A percentile compares a stretch with the other conserved stretches of the same genome.
phyloP scores from a whole-genome alignment of 2,329 filamentous ascomycete genomes.

The Aspergillus sp. region DNA sequence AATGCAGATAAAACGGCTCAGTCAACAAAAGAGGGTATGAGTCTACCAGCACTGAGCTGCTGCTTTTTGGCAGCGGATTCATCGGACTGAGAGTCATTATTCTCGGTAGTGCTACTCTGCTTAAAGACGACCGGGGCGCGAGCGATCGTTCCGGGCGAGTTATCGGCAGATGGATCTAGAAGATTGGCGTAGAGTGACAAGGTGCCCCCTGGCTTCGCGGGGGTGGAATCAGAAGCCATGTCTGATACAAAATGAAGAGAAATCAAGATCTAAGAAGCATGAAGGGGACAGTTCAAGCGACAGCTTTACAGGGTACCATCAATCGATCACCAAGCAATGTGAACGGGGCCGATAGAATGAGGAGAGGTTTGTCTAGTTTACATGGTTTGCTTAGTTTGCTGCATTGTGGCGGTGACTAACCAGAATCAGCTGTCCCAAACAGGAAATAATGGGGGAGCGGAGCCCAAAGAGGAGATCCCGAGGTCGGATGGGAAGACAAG shows the following conservation, averaged over 20 bases:
- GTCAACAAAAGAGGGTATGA: constrained; percentile 35
- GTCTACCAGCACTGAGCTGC: constrained; percentile 64
- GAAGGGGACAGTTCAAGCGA: background rate
- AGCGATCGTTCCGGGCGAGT: constrained; percentile 66
- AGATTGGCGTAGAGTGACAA: constrained; percentile 85
- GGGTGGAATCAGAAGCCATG: constrained; percentile 36
- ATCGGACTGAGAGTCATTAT: constrained; percentile 50
- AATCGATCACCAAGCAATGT: background rate
- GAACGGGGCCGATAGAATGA: background rate
- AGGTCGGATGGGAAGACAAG: background rate
- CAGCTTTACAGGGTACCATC: background rate
- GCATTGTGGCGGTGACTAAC: constrained; percentile 14
- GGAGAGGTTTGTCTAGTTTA: constrained; percentile 11
- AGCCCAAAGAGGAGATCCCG: constrained; percentile 3
- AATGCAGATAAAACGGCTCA: constrained; percentile 19
- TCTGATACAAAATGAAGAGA: background rate
- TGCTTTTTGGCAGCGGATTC: constrained; percentile 63
- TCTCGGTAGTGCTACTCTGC: constrained; percentile 47
- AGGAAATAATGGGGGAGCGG: background rate
- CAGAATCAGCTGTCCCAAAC: background rate
- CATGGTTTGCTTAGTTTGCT: constrained; percentile 19
- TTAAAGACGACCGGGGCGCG: constrained; percentile 74
- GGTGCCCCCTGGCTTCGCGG: constrained; percentile 46
- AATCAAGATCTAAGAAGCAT: background rate
- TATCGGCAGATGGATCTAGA: constrained; percentile 57